Percentiles rank a stretch among this genome's conserved stretches.
phyloP scores from a whole-genome alignment of 164 flowering plant species.

The Taxillus chinensis region DNA sequence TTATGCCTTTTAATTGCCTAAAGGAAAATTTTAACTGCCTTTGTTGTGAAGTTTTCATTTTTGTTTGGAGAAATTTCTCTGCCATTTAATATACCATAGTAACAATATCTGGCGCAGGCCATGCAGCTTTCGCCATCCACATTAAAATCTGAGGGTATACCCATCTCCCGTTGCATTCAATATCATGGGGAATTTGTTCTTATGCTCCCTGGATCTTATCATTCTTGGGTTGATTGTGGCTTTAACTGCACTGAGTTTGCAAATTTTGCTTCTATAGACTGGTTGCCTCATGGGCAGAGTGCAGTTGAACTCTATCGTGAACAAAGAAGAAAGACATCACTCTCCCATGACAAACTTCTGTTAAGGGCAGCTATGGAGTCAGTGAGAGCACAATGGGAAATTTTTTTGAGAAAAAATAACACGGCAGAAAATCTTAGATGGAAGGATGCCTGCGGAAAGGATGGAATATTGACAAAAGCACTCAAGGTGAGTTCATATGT shows the following conservation, averaged over 20 bases:
- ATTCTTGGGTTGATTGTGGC: constrained; percentile 66
- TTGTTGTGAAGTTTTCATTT: no score
- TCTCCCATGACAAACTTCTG: constrained; percentile 74
- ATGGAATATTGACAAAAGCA: constrained; percentile 52
- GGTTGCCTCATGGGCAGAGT: constrained; percentile 74
- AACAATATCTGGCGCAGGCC: constrained; percentile 33
- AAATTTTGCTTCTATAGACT: constrained; percentile 65
- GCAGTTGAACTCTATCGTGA: constrained; percentile 46
- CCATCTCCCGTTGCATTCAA: constrained; percentile 72
- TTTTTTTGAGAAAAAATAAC: constrained; percentile 26
- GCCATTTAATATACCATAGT: not conserved
- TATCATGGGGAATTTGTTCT: constrained; percentile 62
- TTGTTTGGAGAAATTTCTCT: no score
- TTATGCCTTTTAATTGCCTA: no score
- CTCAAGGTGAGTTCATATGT: constrained; percentile 41
- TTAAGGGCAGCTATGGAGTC: constrained; percentile 66
- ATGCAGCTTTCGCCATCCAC: constrained; percentile 46
- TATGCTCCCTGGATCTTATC: constrained; percentile 66
- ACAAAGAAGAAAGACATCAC: constrained; percentile 38
- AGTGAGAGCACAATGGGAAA: constrained; percentile 60
- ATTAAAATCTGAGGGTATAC: constrained; percentile 56
- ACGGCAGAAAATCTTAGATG: constrained; percentile 37
- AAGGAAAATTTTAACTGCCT: no score
- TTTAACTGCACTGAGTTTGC: constrained; percentile 64
- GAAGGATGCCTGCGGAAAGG: constrained; percentile 49